Evolutionary conservation across 495 filamentous ascomycete genomes (phyloP).

Genomic region (Saxispiralis lemnorum): DNA sequence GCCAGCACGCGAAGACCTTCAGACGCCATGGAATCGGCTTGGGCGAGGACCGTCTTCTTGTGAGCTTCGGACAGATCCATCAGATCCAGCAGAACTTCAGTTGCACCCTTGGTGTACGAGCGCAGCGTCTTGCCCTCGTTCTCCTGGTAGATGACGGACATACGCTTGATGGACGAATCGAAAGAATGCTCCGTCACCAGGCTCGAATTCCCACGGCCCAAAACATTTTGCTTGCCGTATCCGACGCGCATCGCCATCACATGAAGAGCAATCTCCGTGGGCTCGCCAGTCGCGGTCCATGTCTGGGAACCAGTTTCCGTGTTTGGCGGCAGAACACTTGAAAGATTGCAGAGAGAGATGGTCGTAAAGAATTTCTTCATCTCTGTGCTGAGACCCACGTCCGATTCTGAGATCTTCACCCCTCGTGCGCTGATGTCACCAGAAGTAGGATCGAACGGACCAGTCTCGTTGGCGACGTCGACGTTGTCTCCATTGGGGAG

Average conservation of each 20-base stretch:
- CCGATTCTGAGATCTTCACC: conserved; percentile 6
- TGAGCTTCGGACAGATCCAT: conserved; percentile 25
- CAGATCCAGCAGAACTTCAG: conserved; percentile 34
- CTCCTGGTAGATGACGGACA: conserved; percentile 36
- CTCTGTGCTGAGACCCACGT: conserved; percentile 15
- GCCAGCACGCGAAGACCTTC: conserved; percentile 42
- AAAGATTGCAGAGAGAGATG: conserved; percentile 19
- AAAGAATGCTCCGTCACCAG: conserved; percentile 38
- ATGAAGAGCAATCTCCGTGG: conserved; percentile 39
- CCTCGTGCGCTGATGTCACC: conserved; percentile 14
- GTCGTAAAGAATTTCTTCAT: conserved; percentile 19
- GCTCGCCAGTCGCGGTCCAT: conserved; percentile 35
- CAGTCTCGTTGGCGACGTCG: conserved; percentile 15
- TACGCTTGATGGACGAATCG: conserved; percentile 39
- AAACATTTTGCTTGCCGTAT: conserved; percentile 33
- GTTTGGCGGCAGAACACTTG: conserved; percentile 8
- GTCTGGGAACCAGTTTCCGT: not conserved
- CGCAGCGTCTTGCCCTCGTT: conserved; percentile 19
- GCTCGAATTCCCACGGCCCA: conserved; percentile 25
- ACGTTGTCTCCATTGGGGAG: conserved; percentile 19
- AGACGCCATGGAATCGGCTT: conserved; percentile 33
- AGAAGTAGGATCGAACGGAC: conserved; percentile 20
- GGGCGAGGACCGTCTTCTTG: conserved; percentile 24
- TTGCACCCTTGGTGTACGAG: conserved; percentile 40
- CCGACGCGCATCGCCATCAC: conserved; percentile 29